Percentiles rank a stretch among this genome's conserved stretches.
Evolutionary conservation across 768 basidiomycete genomes (phyloP).

Genomic region (Psilocybe cubensis): DNA sequence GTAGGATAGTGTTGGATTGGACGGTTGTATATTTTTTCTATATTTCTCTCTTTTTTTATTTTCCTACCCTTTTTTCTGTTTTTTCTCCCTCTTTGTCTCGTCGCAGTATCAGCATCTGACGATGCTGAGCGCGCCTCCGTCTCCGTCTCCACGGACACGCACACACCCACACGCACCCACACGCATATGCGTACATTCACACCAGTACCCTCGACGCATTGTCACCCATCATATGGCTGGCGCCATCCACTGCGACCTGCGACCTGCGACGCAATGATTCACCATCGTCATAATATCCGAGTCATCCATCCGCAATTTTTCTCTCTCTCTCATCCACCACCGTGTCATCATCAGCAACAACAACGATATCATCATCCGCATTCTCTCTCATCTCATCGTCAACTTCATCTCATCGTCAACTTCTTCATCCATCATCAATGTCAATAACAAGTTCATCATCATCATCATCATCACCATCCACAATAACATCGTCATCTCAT

Average conservation of each 20-base stretch:
- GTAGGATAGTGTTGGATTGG: background rate
- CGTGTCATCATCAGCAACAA: background rate
- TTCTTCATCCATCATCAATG: too few relatives aligned
- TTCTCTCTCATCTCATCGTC: too few relatives aligned
- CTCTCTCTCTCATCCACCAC: too few relatives aligned
- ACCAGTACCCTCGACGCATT: too few relatives aligned
- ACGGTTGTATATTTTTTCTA: background rate
- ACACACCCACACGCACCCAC: background rate
- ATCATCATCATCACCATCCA: too few relatives aligned
- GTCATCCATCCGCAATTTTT: too few relatives aligned
- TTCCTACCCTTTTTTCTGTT: slow-evolving; percentile 1
- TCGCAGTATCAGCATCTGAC: background rate
- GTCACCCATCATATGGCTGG: background rate
- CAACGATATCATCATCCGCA: background rate
- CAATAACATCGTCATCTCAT: too few relatives aligned
- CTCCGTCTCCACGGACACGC: background rate
- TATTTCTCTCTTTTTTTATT: slow-evolving; percentile 1
- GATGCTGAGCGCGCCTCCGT: background rate
- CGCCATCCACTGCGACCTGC: background rate
- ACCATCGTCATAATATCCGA: background rate
- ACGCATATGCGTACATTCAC: too few relatives aligned
- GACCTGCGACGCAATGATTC: too few relatives aligned
- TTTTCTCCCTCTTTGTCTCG: slow-evolving; percentile 1
- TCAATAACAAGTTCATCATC: too few relatives aligned
- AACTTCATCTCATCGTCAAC: too few relatives aligned